Evolutionary conservation across 2,329 filamentous ascomycete genomes (phyloP), one percentile per base, ranked within the genome.

Genomic region (Berkeleyomyces rouxiae): DNA sequence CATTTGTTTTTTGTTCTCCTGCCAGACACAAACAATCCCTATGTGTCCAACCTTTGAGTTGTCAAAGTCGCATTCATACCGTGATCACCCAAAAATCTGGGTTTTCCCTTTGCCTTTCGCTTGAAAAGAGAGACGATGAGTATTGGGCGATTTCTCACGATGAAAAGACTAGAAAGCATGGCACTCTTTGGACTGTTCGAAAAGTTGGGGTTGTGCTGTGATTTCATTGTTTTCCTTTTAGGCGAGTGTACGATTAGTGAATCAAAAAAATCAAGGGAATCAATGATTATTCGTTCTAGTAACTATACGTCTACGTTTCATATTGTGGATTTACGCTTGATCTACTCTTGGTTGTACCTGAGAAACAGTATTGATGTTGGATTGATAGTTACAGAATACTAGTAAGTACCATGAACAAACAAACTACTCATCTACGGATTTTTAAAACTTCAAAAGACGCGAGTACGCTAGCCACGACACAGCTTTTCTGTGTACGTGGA

Each of bases 201-300:
- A 36, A 53, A 53, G 49, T 13, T 53, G 36, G 23, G 33, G 33
- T n/a, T 7, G 7, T 16, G 7, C 46, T 53, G 7, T 13, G 49
- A 11, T 7, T 7, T 39, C 39, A 37, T 55, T 55, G 33, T 53
- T 55, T 55, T 55, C 36, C 36, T 55, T 55, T 55, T 55, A 13
- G 51, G 33, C 36, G 51, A 13, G 51, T 55, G 51, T 55, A 55
- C 51, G 51, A 55, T 55, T 55, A 55, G 51, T 55, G 51, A 55
- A 11, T 55, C 33, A 55, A 55, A 55, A 55, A 55, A 49, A 49
- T 16, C n/a, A 7, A 49, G 39, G 51, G 51, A 55, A 55, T 55
- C 33, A 55, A 55, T 55, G 10, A 55, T 39, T 37, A n/a, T 11
- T 55, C 33, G 39, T 10, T 55, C 33, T 7, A 49, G n/a, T 49